Evolutionary conservation across 371 early-diverging fungal genomes (phyloP), one percentile per base, ranked within the genome.

Genomic region (Mucor saturninus): DNA sequence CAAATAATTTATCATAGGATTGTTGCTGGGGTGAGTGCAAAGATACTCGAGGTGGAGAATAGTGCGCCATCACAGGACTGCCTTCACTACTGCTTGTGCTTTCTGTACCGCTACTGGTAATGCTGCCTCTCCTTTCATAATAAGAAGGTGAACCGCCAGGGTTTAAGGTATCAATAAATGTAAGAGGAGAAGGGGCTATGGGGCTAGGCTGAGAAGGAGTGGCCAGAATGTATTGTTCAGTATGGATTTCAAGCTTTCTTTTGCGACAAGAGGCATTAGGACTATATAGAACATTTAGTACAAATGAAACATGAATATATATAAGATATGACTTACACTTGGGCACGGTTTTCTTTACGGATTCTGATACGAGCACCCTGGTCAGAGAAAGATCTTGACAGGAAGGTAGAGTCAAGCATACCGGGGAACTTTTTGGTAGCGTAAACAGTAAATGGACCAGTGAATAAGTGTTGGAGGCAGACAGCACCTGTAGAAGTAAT

Each of bases 391-490:
- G 79, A 72, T 39, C 82, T 61, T 28, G 82, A 79, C 40, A 82
- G 57, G 63, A 82, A 82, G 13, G 82, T 82, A 29, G 82, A 73
- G 28, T 82, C 82, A 62, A 90, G 86, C 90, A 95, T 91, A 9
- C 97, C 97, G 4, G 98, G 96, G 61, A 95, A 96, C 53, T 88
- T 89, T 75, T 95, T 95, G 48, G 93, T 86, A 11, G 93, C 86
- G 66, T 91, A 95, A 11, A 95, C 97, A 28, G 81, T 86, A 59
- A 91, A 92, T 1, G 80, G 78, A 3, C 85, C 78, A 7, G 91
- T 86, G 62, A 77, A 84, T 28, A 74, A 52, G 15, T 69, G 65
- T 50, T 71, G 48, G 11, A 77, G 60, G 35, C 62, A 56, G 0
- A 65, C 68, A 26, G 74, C 73, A 30, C 77, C 76, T 3, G 68